These are phyloP conservation scores for Colletotrichum graminicola DNA, from an alignment of 2,329 filamentous ascomycete species.

Conservation along the genomic window DNA sequence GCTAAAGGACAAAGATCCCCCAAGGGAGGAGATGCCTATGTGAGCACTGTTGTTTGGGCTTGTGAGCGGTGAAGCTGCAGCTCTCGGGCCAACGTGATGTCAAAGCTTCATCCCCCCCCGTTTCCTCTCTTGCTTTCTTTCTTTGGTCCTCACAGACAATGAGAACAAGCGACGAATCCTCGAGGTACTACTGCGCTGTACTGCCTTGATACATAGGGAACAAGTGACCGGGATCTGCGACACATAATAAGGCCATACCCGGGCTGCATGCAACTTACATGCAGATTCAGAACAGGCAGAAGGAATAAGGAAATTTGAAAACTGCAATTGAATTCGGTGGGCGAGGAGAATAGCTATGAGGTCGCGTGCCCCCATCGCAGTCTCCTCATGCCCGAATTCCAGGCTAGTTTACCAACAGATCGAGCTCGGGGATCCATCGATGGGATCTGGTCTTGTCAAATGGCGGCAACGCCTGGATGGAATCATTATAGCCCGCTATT, in stretches of 20 bases:
- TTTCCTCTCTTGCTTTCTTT: neutral
- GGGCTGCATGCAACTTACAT: conserved; percentile 13
- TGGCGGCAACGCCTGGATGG: neutral
- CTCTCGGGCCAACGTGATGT: conserved; percentile 3
- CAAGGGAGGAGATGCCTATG: neutral
- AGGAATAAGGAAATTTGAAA: neutral
- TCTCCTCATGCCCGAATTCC: neutral
- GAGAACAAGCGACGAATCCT: neutral
- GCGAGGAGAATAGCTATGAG: neutral
- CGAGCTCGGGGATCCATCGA: neutral
- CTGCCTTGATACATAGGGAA: neutral
- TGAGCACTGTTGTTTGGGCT: conserved; percentile 15
- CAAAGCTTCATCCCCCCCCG: conserved; percentile 2
- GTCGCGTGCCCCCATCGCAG: conserved; percentile 40
- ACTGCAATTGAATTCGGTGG: conserved; percentile 2
- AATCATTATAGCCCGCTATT: conserved; percentile 26
- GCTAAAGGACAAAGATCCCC: conserved; percentile 4
- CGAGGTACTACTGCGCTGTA: neutral
- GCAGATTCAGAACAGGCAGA: conserved; percentile 5
- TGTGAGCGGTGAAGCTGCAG: conserved; percentile 33
- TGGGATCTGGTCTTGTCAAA: conserved; percentile 1
- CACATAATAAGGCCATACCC: neutral
- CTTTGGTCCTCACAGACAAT: neutral
- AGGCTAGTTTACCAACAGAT: conserved; percentile 4
- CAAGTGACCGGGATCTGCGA: conserved; percentile 9